phyloP scores from a whole-genome alignment of 2,329 filamentous ascomycete genomes.

The Talaromyces sp. region DNA sequence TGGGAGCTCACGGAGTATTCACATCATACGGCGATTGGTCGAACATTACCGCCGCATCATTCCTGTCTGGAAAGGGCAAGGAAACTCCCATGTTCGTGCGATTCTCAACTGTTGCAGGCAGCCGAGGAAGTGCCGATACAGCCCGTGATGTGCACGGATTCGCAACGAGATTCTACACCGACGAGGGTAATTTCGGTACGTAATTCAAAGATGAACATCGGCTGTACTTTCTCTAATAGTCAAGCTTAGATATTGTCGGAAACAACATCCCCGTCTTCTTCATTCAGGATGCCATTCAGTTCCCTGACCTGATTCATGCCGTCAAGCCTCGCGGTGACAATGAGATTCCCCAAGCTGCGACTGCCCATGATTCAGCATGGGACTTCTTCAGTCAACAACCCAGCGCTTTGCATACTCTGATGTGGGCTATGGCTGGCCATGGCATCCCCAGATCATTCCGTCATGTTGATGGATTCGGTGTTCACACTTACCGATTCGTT shows the following conservation, averaged over 20 bases:
- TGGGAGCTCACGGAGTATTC: slow-evolving; percentile 70
- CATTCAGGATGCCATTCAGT: slow-evolving; percentile 47
- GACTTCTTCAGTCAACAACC: slow-evolving; percentile 47
- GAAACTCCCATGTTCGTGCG: slow-evolving; percentile 68
- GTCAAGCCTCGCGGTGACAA: slow-evolving; percentile 46
- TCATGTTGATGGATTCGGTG: slow-evolving; percentile 43
- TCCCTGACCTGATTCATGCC: slow-evolving; percentile 47
- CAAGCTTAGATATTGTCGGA: slow-evolving; percentile 35
- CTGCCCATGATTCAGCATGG: slow-evolving; percentile 57
- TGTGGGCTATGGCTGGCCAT: slow-evolving; percentile 47
- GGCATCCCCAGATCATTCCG: slow-evolving; percentile 46
- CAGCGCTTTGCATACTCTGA: slow-evolving; percentile 51
- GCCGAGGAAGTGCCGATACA: slow-evolving; percentile 69
- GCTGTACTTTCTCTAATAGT: slow-evolving; percentile 7
- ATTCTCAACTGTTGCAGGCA: slow-evolving; percentile 74
- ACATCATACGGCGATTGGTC: slow-evolving; percentile 67
- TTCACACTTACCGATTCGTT: slow-evolving; percentile 45
- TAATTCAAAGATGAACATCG: neutral
- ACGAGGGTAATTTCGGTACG: slow-evolving; percentile 67
- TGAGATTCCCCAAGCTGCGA: slow-evolving; percentile 55
- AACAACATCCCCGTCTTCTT: slow-evolving; percentile 49
- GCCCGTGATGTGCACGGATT: slow-evolving; percentile 75
- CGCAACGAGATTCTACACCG: slow-evolving; percentile 69
- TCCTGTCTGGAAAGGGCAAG: slow-evolving; percentile 61
- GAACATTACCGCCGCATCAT: slow-evolving; percentile 70